A percentile compares a stretch with the other conserved stretches of the same genome.
These are phyloP conservation scores for Quercus parvula DNA, from an alignment of 306 rosid genomes.

Conservation along the genomic window DNA sequence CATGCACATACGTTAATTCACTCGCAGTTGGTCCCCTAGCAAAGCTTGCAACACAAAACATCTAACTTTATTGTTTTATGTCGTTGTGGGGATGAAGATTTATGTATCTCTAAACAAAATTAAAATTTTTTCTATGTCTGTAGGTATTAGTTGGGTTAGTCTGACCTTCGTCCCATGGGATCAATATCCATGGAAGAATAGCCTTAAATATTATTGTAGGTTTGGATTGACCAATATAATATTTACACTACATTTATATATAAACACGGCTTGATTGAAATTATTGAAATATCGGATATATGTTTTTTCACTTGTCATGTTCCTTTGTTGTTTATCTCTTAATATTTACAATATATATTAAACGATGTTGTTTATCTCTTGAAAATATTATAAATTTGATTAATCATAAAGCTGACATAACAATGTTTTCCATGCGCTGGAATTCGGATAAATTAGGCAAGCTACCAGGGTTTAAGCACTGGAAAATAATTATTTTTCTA, in stretches of 20 bases:
- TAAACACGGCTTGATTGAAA: not conserved
- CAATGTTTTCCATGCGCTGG: too few species aligned
- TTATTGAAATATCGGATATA: not conserved
- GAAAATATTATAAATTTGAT: too few species aligned
- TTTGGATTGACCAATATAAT: not conserved
- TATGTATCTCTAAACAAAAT: not conserved
- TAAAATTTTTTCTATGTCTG: not conserved
- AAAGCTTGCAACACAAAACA: slow-evolving; percentile 42
- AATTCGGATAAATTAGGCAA: too few species aligned
- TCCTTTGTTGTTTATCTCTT: not conserved
- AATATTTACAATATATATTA: too few species aligned
- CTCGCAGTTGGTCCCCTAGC: slow-evolving; percentile 74
- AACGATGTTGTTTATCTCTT: too few species aligned
- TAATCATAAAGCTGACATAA: too few species aligned
- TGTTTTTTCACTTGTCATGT: not conserved
- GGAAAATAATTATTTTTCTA: too few species aligned
- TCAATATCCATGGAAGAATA: not conserved
- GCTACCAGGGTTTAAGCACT: too few species aligned
- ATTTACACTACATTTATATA: not conserved
- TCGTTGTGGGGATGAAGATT: not conserved
- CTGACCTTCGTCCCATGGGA: not conserved
- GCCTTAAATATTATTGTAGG: not conserved
- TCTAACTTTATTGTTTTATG: not conserved
- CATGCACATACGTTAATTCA: slow-evolving; percentile 81
- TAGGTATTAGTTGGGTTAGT: not conserved